Evolutionary conservation across 139 green algal species (phyloP), one percentile per base, ranked within the genome.

Genomic region (Chlamydomonas sphaeroides): DNA sequence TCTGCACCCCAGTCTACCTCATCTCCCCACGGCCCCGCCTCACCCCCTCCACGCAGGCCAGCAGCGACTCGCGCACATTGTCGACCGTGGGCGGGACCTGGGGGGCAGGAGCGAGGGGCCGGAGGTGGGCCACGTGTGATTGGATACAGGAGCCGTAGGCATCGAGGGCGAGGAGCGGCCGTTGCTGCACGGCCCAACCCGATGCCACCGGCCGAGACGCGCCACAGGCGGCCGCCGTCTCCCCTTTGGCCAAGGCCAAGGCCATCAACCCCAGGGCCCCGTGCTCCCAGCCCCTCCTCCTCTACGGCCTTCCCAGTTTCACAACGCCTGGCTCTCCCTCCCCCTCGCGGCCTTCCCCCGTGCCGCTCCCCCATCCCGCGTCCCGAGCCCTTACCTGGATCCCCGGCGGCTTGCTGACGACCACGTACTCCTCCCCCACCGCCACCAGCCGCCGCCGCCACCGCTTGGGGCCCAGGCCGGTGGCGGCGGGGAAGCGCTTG

Each of bases 371-470:
- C 38, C 67, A 56, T 8, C 36, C 32, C 1, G 39, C 38, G n/a
- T n/a, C n/a, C n/a, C n/a, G n/a, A n/a, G n/a, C 51, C 17, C 33
- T 10, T 3, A 95, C 93, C 65, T 93, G 93, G 49, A 97, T 70
- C 5, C 93, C 91, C 3, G 90, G n/a, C 4, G 95, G 95, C 87
- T 98, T 98, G 89, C 93, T 89, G 11, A 96, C 80, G n/a, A 96
- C 93, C 42, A 96, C 88, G 70, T 71, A 95, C 28, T 91, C 78
- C 0, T 77, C 48, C 1, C 17, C 39, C 36, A 88, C 48, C 14
- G 70, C 53, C 18, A 98, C 25, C 0, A 98, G 41, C 0, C 90
- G 80, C 33, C 65, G 65, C 3, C 4, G 30, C 85, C 85, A 89
- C 45, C 45, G 11, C 14, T 53, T 14, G 10, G 11, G 45, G 11